Evolutionary conservation across 352 stramenopile genomes (phyloP).

Genomic region (Thraustochytrium sp.): DNA sequence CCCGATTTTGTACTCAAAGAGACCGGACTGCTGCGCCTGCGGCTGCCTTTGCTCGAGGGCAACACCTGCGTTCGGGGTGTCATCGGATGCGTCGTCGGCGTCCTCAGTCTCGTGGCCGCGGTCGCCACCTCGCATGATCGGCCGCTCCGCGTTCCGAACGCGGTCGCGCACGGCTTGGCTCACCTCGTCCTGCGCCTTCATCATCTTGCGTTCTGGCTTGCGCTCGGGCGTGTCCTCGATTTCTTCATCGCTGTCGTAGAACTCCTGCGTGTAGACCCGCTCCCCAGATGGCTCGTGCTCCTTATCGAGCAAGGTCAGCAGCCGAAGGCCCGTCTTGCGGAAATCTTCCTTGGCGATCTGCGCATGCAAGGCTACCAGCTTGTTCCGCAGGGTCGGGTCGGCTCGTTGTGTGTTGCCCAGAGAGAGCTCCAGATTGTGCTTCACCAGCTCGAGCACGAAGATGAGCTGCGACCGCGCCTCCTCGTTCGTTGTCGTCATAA

Average conservation of each 20-base stretch:
- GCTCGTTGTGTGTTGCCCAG: background rate
- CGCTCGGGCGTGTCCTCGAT: background rate
- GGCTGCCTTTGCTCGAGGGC: too few relatives aligned
- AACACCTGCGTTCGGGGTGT: too few relatives aligned
- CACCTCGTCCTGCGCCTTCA: background rate
- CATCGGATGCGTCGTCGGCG: too few relatives aligned
- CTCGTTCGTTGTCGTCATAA: conserved; percentile 23
- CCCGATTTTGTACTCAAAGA: conserved; percentile 18
- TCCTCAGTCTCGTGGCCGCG: background rate
- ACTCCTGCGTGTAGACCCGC: conserved; percentile 28
- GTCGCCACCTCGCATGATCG: background rate
- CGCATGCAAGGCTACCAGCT: conserved; percentile 16
- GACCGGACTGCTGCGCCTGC: conserved; percentile 6
- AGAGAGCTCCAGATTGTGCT: conserved; percentile 24
- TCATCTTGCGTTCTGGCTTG: background rate
- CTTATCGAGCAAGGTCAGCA: background rate
- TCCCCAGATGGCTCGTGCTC: background rate
- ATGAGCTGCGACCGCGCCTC: conserved; percentile 22
- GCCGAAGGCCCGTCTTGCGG: background rate
- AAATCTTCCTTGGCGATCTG: conserved; percentile 34
- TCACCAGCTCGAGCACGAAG: conserved; percentile 13
- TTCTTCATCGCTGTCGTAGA: conserved; percentile 35
- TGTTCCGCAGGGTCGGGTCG: background rate
- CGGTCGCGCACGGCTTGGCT: background rate
- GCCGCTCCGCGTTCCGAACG: background rate